Base-by-base conservation (phyloP, 441 rosid genomes). In the Eutrema salsugineum region DNA sequence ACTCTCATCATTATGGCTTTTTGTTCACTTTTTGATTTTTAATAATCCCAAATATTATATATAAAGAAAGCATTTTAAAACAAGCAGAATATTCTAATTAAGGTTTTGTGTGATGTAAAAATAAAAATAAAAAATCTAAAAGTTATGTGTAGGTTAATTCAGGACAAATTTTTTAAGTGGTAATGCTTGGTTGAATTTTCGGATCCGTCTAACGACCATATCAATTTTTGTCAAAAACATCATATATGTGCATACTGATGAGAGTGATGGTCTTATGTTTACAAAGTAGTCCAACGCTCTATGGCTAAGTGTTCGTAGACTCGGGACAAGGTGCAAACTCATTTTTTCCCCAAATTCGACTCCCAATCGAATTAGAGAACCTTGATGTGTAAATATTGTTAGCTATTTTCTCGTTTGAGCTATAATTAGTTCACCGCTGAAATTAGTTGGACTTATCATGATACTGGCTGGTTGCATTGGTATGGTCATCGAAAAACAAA, bases 1-100 rank as follows among this genome's bases (percentile, higher is more conserved):
- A 64, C 79, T 64, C 71, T 76, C 79, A 76, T 70, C 79, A 76
- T 76, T 70, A 42, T 64, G 32, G n/a, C 68, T 70, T 76, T 76
- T 48, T 49, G 28, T 40, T 70, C 56, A 56, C 75, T 49, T 57
- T 70, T 56, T 47, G 6, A 8, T 35, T 61, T 39, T 14, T 28
- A 8, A 36, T 50, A 17, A 42, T 24, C 28, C 32, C 36, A 12
- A 12, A 36, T 44, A 8, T 11, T 36, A 6, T 8, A 32, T 44
- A n/a, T 11, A 3, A 24, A 10, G 9, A 42, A 62, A 51, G 35
- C 35, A 38, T 15, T 28, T 14, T 3, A 47, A 49, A 7, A 9
- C 11, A n/a, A 40, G 28, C 27, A 36, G 32, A 43, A 51, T 51
- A n/a, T n/a, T n/a, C n/a, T n/a, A n/a, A n/a, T n/a, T n/a, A n/a